Evolutionary conservation across 257 asterid genomes (phyloP).

Genomic region (Salvia hispanica): DNA sequence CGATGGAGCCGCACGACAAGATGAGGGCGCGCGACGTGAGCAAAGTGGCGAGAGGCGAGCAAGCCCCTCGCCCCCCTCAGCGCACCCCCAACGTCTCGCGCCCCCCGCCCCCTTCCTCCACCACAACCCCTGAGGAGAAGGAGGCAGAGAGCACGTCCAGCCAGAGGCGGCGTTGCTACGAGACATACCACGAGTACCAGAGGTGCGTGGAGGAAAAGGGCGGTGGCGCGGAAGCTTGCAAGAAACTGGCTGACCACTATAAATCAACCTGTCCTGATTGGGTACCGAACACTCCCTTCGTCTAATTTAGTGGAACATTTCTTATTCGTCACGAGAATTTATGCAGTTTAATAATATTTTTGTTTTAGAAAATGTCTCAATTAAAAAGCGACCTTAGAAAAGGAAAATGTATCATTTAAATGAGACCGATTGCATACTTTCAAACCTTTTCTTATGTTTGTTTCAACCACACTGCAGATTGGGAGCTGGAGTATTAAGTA

Average conservation of each 20-base stretch:
- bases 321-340: no score
- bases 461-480: no score
- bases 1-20: constrained; percentile 47
- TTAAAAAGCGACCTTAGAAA: no score
- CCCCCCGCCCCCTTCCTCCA: constrained; percentile 43
- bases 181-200: constrained; percentile 43
- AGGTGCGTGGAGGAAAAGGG: constrained; percentile 48
- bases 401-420: no score
- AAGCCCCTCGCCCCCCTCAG: constrained; percentile 50
- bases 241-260: constrained; percentile 40
- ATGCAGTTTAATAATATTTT: no score
- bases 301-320: no score
- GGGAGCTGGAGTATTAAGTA: no score
- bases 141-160: background rate
- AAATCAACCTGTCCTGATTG: constrained; percentile 38
- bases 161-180: constrained; percentile 40
- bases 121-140: constrained; percentile 34
- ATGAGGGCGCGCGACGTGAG: constrained; percentile 52
- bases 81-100: constrained; percentile 28
- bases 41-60: constrained; percentile 55
- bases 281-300: constrained; percentile 9
- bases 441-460: no score
- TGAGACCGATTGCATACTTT: no score
- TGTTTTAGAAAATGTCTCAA: no score
- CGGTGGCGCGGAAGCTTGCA: constrained; percentile 39